phyloP scores from a whole-genome alignment of 2,329 filamentous ascomycete species.

The Arthroderma uncinatum region DNA sequence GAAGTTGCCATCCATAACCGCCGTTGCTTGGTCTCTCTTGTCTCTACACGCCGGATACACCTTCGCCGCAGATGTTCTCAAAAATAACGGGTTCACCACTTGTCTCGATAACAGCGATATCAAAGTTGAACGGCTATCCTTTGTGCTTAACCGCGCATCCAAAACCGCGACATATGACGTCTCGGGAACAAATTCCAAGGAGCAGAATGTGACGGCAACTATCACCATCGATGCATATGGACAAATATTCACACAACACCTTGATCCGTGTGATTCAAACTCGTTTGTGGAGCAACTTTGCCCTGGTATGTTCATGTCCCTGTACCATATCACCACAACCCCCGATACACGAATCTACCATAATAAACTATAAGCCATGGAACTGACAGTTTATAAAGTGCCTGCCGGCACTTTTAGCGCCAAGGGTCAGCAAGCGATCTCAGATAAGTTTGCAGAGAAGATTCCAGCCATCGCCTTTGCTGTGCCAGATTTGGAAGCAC shows the following conservation, averaged over 20 bases:
- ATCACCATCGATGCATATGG: slow-evolving; percentile 78
- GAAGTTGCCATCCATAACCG: not conserved
- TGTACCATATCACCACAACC: not conserved
- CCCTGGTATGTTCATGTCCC: slow-evolving; percentile 50
- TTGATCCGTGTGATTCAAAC: slow-evolving; percentile 65
- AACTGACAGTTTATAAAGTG: not conserved
- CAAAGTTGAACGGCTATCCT: slow-evolving; percentile 60
- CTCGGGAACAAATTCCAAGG: slow-evolving; percentile 58
- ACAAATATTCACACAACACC: slow-evolving; percentile 60
- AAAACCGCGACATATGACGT: slow-evolving; percentile 71
- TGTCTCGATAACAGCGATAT: slow-evolving; percentile 53
- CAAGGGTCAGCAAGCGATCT: slow-evolving; percentile 59
- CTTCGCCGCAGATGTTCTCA: slow-evolving; percentile 52
- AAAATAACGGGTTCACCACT: slow-evolving; percentile 67
- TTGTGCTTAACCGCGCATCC: slow-evolving; percentile 65
- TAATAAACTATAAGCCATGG: not conserved
- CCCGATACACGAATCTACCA: not conserved
- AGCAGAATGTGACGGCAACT: slow-evolving; percentile 68
- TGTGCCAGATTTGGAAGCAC: slow-evolving; percentile 78
- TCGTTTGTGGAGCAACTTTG: slow-evolving; percentile 66
- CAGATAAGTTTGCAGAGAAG: slow-evolving; percentile 55
- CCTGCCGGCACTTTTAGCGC: slow-evolving; percentile 65
- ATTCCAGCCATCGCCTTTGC: slow-evolving; percentile 85
- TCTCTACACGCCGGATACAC: not conserved
- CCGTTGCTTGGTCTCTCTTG: not conserved